Evolutionary conservation across 163 green algal species (phyloP), one percentile per base, ranked within the genome.

Genomic region (Prototheca cutis): DNA sequence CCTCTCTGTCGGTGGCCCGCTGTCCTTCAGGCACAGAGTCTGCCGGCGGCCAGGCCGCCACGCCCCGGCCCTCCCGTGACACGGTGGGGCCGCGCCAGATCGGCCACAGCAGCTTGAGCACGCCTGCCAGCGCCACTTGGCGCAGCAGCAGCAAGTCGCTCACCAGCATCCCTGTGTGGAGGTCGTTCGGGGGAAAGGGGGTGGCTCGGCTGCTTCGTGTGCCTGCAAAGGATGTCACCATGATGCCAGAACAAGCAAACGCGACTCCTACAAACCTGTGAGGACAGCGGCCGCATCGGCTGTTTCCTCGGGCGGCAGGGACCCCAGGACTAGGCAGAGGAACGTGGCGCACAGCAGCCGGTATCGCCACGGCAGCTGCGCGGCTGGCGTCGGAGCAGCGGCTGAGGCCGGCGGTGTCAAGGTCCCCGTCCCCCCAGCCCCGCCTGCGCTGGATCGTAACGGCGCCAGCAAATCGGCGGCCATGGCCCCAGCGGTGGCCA

Each of bases 281-380:
- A n/a, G n/a, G n/a, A n/a, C n/a, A n/a, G 57, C 36, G 10, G 36
- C 36, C 10, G 36, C 36, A 13, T 5, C 13, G 18, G 42, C 42
- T 5, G 42, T 24, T 17, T 24, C 17, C 10, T 51, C 42, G 10
- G 42, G 42, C 42, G 42, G 17, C 18, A 21, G 18, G 10, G 13
- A 28, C 42, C 25, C 17, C 18, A 78, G 53, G 36, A 83, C 55
- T 36, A 85, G 63, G 55, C 77, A 30, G 23, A 79, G 69, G 7
- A 76, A 53, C 8, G 47, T 33, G 36, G 74, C 76, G 31, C 71
- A 63, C 48, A 76, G 58, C 24, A 75, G 48, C 31, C 39, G 33
- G 49, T 78, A 81, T 34, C 75, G 71, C 73, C 80, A 84, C 62
- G 82, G 73, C 25, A 82, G 31, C n/a, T 45, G 36, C 36, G 36